A percentile compares a stretch with the other conserved stretches of the same genome.
Evolutionary conservation across 441 rosid species (phyloP).

Genomic region (Codiaeum variegatum): DNA sequence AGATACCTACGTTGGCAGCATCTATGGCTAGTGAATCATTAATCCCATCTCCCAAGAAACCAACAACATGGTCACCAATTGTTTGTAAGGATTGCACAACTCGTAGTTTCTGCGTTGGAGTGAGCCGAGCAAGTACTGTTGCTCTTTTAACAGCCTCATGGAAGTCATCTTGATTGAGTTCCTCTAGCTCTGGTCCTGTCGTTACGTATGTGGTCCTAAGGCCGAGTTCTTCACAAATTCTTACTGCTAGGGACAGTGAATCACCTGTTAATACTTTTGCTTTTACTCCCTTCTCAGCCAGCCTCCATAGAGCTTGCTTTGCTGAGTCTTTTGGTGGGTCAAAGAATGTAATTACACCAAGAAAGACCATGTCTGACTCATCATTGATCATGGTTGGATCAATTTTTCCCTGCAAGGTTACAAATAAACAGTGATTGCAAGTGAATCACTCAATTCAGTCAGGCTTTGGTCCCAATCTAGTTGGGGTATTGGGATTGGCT

Average conservation of each 20-base stretch:
- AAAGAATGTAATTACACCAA: slow-evolving; percentile 58
- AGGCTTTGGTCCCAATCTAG: neutral
- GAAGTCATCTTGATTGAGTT: slow-evolving; percentile 49
- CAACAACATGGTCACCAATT: slow-evolving; percentile 52
- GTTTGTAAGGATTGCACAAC: slow-evolving; percentile 66
- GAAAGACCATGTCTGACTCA: slow-evolving; percentile 63
- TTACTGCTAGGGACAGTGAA: slow-evolving; percentile 55
- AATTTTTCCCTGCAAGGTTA: slow-evolving; percentile 33
- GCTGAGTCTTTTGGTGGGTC: slow-evolving; percentile 80
- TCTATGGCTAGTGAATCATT: slow-evolving; percentile 73
- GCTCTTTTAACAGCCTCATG: slow-evolving; percentile 61
- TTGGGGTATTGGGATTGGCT: neutral
- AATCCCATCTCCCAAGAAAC: slow-evolving; percentile 66
- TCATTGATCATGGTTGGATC: slow-evolving; percentile 23
- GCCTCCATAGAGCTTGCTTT: slow-evolving; percentile 66
- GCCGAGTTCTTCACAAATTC: slow-evolving; percentile 69
- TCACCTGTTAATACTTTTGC: slow-evolving; percentile 75
- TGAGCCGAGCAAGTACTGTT: slow-evolving; percentile 64
- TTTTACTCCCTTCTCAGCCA: slow-evolving; percentile 73
- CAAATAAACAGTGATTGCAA: neutral
- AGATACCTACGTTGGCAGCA: slow-evolving; percentile 61
- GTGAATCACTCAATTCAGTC: neutral
- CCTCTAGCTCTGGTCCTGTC: slow-evolving; percentile 74
- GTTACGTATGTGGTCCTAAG: slow-evolving; percentile 56
- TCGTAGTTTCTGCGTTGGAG: slow-evolving; percentile 62